A percentile compares a stretch with the other conserved stretches of the same genome.
These are phyloP conservation scores for Obba rivulosa DNA, from an alignment of 768 basidiomycete species.

Conservation along the genomic window DNA sequence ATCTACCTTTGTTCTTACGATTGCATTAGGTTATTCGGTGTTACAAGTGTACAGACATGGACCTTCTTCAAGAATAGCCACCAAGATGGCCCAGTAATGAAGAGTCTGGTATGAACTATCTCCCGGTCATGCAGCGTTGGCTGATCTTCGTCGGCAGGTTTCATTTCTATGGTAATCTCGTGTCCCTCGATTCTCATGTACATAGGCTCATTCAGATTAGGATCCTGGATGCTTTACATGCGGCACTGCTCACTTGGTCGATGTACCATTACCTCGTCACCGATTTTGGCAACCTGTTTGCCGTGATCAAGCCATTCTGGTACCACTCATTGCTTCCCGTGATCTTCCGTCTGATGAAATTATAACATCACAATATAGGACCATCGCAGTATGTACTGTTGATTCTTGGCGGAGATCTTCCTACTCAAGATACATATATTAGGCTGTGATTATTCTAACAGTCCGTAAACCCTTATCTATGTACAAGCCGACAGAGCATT, in stretches of 20 bases:
- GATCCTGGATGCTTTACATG: conserved; percentile 10
- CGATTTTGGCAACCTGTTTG: conserved; percentile 9
- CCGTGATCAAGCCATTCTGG: conserved; percentile 8
- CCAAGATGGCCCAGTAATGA: not conserved
- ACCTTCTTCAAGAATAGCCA: conserved; percentile 2
- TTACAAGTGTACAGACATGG: conserved; percentile 10
- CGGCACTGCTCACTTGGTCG: conserved; percentile 4
- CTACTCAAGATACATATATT: not conserved
- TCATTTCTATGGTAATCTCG: not conserved
- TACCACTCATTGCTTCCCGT: not conserved
- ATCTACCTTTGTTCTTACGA: no score
- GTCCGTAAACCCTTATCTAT: conserved; percentile 1
- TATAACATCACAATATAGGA: no score
- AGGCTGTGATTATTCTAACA: conserved; percentile 13
- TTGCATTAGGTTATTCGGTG: conserved; percentile 6
- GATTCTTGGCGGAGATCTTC: not conserved
- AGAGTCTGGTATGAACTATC: not conserved
- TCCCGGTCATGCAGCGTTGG: not conserved
- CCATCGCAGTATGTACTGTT: conserved; percentile 3
- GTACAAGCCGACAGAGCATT: not conserved
- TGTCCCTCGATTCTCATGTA: not conserved
- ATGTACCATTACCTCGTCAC: conserved; percentile 11
- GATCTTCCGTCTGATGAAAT: no score
- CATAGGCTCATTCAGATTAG: not conserved
- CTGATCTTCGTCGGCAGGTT: not conserved